A percentile compares a stretch with the other conserved stretches of the same genome.
phyloP scores from a whole-genome alignment of 495 filamentous ascomycete species.

The Penicillium cinerascens region DNA sequence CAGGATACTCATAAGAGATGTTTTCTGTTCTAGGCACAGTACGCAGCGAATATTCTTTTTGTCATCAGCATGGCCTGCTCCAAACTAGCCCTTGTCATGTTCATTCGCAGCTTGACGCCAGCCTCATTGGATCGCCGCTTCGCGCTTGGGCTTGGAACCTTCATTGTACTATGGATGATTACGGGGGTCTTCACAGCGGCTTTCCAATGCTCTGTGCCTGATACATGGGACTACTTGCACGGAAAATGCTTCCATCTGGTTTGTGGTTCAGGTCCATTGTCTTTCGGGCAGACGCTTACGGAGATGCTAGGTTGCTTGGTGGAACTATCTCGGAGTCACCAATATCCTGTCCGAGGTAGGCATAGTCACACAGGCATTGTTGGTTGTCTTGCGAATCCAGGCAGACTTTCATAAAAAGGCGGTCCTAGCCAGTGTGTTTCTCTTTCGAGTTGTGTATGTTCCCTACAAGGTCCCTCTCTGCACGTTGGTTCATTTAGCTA shows the following conservation, averaged over 20 bases:
- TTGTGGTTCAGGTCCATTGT: background rate
- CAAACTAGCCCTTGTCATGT: slow-evolving; percentile 33
- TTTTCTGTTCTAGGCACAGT: slow-evolving; percentile 23
- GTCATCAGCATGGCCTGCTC: slow-evolving; percentile 27
- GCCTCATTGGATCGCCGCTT: slow-evolving; percentile 19
- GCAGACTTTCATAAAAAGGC: slow-evolving; percentile 29
- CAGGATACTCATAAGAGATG: background rate
- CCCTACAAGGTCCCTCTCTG: background rate
- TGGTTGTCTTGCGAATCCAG: slow-evolving; percentile 36
- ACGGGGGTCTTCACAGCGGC: slow-evolving; percentile 30
- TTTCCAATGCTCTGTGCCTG: slow-evolving; percentile 40
- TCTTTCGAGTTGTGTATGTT: slow-evolving; percentile 35
- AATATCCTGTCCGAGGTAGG: slow-evolving; percentile 43
- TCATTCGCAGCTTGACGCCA: slow-evolving; percentile 25
- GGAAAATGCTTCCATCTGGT: slow-evolving; percentile 36
- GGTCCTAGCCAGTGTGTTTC: slow-evolving; percentile 30
- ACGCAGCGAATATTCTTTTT: slow-evolving; percentile 31
- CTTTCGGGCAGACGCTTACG: slow-evolving; percentile 1
- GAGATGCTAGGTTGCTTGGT: slow-evolving; percentile 28
- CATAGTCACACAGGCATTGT: slow-evolving; percentile 34
- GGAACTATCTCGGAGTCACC: slow-evolving; percentile 36
- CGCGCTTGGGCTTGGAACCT: slow-evolving; percentile 19
- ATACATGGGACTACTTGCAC: slow-evolving; percentile 36
- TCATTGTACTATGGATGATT: slow-evolving; percentile 31
- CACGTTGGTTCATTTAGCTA: background rate